Base-by-base conservation (phyloP, 2,329 filamentous ascomycete genomes). In the Pseudocercospora crystallina region DNA sequence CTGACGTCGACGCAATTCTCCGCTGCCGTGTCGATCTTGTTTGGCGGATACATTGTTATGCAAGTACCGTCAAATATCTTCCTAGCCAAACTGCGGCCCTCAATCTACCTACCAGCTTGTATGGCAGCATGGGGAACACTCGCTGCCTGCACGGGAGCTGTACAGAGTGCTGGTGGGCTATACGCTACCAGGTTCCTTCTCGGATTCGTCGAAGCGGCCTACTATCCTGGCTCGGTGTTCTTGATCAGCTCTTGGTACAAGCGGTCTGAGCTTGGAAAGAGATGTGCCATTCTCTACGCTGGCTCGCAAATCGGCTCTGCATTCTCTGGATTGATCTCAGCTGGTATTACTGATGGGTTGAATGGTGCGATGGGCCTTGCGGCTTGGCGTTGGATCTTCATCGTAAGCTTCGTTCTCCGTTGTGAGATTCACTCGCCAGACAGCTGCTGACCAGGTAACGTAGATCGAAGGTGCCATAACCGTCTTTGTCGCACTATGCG, bases 351-450 rank as follows among this genome's bases (percentile, higher is more conserved):
- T 0, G 71, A 75, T 12, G 45, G 50, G 3, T 80, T 89, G 77
- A 77, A 86, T 55, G 76, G 79, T 5, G 69, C 70, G 0, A 69
- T 69, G 10, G 83, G 82, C 1, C 70, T 83, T 3, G 70, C 75
- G 5, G 82, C 81, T 5, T 88, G 77, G 84, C 65, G 56, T 49
- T 63, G 53, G 58, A 70, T 86, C 0, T 87, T 87, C 69, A 81
- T 49, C 43, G 81, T 89, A 15, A n/a, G 36, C 20, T 26, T 26
- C 20, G 20, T 26, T 26, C 7, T 26, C 20, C 3, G 7, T 26
- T 40, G 42, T 34, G 31, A 44, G 30, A 17, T 26, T 3, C 36
- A 5, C n/a, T 11, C 11, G 11, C 10, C 10, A 9, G 13, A 2
- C 5, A 5, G 7, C 7, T 33, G 20, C 40, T 49, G 26, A 43